Evolutionary conservation across 768 basidiomycete genomes (phyloP).

Genomic region (Lentinula boryana): DNA sequence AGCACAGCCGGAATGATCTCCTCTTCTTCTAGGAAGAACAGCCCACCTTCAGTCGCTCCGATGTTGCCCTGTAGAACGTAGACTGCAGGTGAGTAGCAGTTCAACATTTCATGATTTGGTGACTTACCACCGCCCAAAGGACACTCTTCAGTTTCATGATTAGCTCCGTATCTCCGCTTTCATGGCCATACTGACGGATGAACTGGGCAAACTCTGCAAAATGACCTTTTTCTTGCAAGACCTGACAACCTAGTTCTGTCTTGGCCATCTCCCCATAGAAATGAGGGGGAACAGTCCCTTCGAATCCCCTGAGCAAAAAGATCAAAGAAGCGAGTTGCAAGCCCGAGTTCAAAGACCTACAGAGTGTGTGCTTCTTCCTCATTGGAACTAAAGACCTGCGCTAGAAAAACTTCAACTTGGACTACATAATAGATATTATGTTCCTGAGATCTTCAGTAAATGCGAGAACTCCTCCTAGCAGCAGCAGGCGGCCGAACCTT

Average conservation of each 20-base stretch:
- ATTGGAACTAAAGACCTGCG: constrained; percentile 58
- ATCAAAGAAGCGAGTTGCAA: neutral
- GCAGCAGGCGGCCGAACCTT: constrained; percentile 47
- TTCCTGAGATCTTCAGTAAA: constrained; percentile 48
- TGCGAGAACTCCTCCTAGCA: neutral
- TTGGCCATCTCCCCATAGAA: constrained; percentile 99
- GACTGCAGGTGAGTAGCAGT: neutral
- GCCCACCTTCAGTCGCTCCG: constrained; percentile 82
- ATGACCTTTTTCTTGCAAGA: constrained; percentile 85
- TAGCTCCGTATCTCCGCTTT: constrained; percentile 76
- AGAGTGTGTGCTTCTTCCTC: constrained; percentile 66
- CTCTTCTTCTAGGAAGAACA: constrained; percentile 94
- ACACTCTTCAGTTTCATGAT: constrained; percentile 91
- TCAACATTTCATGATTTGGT: neutral
- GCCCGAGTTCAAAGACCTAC: constrained; percentile 25
- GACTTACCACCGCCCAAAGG: constrained; percentile 90
- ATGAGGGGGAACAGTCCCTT: constrained; percentile 86
- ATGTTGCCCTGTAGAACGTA: constrained; percentile 72
- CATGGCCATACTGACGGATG: constrained; percentile 80
- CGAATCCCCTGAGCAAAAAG: constrained; percentile 50
- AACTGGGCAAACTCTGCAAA: constrained; percentile 89
- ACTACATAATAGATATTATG: constrained; percentile 92
- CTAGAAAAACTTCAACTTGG: constrained; percentile 87
- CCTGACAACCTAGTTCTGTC: constrained; percentile 90
- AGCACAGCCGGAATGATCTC: constrained; percentile 88